Evolutionary conservation across 73 alveolate genomes (phyloP).

Genomic region (Paramecium sonneborni): DNA sequence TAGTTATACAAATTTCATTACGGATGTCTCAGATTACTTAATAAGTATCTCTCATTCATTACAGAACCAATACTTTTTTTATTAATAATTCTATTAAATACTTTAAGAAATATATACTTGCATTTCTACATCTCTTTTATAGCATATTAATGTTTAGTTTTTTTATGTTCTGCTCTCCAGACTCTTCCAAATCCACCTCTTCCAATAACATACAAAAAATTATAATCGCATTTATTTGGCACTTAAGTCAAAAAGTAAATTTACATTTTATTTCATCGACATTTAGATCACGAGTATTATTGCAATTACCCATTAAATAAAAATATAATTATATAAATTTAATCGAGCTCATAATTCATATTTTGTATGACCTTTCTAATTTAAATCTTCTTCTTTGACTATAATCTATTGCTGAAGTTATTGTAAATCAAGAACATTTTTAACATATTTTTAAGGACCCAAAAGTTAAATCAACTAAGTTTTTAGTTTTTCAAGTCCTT

Average conservation of each 20-base stretch:
- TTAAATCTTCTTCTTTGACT: not conserved
- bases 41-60: constrained; percentile 82
- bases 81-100: constrained; percentile 70
- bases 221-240: constrained; percentile 3
- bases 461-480: not conserved
- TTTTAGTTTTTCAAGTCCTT: not conserved
- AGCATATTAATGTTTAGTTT: constrained; percentile 72
- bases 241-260: not conserved
- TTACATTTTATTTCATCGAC: not conserved
- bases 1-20: constrained; percentile 39
- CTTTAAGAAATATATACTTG: constrained; percentile 33
- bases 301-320: constrained; percentile 1
- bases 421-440: not conserved
- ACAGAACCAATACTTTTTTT: constrained; percentile 87
- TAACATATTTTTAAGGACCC: not conserved
- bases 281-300: not conserved
- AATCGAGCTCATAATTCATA: not conserved
- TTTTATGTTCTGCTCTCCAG: constrained; percentile 55
- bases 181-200: constrained; percentile 76
- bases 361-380: not conserved
- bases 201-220: constrained; percentile 66
- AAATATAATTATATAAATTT: not conserved
- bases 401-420: not conserved
- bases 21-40: constrained; percentile 80
- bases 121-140: constrained; percentile 87